Evolutionary conservation across 805 yeast species (phyloP).

Genomic region (Maudiozyma turicensis): DNA sequence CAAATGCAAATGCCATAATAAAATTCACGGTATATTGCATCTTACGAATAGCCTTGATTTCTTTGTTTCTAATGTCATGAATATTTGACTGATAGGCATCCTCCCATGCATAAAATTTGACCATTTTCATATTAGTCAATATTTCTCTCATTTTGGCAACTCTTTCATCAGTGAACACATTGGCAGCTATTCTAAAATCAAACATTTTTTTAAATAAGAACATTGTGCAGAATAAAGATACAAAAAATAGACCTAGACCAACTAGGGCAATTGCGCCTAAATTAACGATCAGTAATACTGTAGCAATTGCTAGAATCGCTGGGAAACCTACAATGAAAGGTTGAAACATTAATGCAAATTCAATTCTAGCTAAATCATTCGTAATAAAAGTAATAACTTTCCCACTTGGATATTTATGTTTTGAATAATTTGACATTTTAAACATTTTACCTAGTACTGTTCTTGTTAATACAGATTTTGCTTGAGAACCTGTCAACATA

Average conservation of each 20-base stretch:
- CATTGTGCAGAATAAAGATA: slow-evolving; percentile 34
- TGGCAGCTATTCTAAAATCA: slow-evolving; percentile 45
- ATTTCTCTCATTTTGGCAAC: slow-evolving; percentile 72
- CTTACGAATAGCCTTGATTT: slow-evolving; percentile 49
- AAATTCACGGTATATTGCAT: slow-evolving; percentile 59
- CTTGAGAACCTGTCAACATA: slow-evolving; percentile 58
- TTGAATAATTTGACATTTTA: slow-evolving; percentile 46
- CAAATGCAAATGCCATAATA: slow-evolving; percentile 54
- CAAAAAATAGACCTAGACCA: slow-evolving; percentile 51
- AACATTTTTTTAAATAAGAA: slow-evolving; percentile 44
- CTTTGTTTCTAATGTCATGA: slow-evolving; percentile 45
- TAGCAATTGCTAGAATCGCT: slow-evolving; percentile 48
- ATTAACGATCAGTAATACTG: slow-evolving; percentile 54
- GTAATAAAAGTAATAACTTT: slow-evolving; percentile 70
- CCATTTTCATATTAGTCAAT: slow-evolving; percentile 65
- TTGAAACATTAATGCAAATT: slow-evolving; percentile 61
- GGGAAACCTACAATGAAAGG: slow-evolving; percentile 59
- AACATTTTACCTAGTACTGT: slow-evolving; percentile 63
- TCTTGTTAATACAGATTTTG: slow-evolving; percentile 61
- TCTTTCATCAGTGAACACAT: slow-evolving; percentile 62
- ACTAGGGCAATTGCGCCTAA: slow-evolving; percentile 66
- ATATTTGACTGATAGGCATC: slow-evolving; percentile 57
- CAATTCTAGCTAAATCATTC: slow-evolving; percentile 73
- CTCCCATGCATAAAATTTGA: slow-evolving; percentile 91
- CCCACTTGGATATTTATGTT: slow-evolving; percentile 53